A percentile compares a stretch with the other conserved stretches of the same genome.
phyloP scores from a whole-genome alignment of 345 rosid species.

The Citrus sinensis region DNA sequence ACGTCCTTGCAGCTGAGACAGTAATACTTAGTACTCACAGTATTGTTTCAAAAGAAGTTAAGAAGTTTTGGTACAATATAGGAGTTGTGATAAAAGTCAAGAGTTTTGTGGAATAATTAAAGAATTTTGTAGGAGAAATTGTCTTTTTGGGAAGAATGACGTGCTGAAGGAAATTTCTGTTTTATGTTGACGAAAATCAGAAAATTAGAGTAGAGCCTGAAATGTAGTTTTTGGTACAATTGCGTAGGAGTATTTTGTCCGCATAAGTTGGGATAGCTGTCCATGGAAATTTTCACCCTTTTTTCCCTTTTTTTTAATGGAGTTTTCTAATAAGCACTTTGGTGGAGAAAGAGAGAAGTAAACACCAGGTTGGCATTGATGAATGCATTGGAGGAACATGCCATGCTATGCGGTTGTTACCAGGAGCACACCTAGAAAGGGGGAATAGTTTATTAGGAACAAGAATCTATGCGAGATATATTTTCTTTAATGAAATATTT shows the following conservation, averaged over 20 bases:
- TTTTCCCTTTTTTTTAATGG: constrained; percentile 1
- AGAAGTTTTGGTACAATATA: constrained; percentile 12
- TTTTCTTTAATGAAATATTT: neutral
- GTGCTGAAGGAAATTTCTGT: constrained; percentile 12
- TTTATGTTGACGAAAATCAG: constrained; percentile 15
- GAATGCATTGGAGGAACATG: constrained; percentile 7
- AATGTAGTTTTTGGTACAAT: constrained; percentile 11
- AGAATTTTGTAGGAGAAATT: constrained; percentile 27
- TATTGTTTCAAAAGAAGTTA: constrained; percentile 12
- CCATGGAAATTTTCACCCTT: neutral
- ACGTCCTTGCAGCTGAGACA: constrained; percentile 18
- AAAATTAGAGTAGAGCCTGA: constrained; percentile 26
- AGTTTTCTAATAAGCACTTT: constrained; percentile 18
- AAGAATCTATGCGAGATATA: neutral
- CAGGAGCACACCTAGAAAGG: constrained; percentile 19
- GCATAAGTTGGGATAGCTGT: neutral
- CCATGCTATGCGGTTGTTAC: neutral
- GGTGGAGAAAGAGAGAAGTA: constrained; percentile 10
- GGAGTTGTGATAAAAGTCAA: constrained; percentile 17
- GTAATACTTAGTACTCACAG: constrained; percentile 12
- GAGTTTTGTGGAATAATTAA: constrained; percentile 15
- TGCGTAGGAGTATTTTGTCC: constrained; percentile 3
- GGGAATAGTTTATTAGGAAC: constrained; percentile 16
- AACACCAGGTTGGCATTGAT: constrained; percentile 6
- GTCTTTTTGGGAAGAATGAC: constrained; percentile 16